These are phyloP conservation scores for Picea abies DNA, from an alignment of 83 land plant genomes.

Conservation along the genomic window DNA sequence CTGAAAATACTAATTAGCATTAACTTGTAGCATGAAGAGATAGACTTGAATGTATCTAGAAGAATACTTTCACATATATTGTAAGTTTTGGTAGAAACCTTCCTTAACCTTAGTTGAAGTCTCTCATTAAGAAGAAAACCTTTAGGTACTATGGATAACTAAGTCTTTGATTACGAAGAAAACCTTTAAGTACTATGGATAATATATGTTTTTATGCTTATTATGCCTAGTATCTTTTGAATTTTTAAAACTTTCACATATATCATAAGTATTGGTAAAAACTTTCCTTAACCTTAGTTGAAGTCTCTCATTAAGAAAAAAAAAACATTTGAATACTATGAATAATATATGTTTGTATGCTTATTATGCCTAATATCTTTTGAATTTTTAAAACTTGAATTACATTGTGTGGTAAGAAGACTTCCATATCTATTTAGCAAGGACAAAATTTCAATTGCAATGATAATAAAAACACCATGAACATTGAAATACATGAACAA, in stretches of 20 bases:
- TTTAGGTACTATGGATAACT: conserved; percentile 70
- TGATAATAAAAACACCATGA: no score
- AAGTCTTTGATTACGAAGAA: conserved; percentile 67
- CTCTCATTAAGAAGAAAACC: conserved; percentile 70
- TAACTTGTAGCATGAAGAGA: conserved; percentile 87
- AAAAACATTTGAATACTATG: conserved; percentile 68
- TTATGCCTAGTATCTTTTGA: conserved; percentile 62
- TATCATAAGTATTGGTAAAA: conserved; percentile 66
- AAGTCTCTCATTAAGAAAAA: conserved; percentile 57
- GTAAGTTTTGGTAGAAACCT: conserved; percentile 70
- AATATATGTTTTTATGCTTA: conserved; percentile 65
- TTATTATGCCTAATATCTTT: conserved; percentile 61
- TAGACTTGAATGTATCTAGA: conserved; percentile 62
- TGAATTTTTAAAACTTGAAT: conserved; percentile 71
- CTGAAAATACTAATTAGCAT: no score
- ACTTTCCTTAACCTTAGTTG: conserved; percentile 74
- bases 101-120: conserved; percentile 70
- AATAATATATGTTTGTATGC: conserved; percentile 71
- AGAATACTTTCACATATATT: conserved; percentile 74
- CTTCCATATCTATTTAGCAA: conserved; percentile 55
- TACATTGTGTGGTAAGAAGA: conserved; percentile 80
- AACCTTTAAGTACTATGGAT: conserved; percentile 77
- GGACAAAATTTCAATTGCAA: background rate
- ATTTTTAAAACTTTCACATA: conserved; percentile 75
- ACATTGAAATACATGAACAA: conserved; percentile 58